These are phyloP conservation scores for Leishmania tropica DNA, from an alignment of 208 protist genomes.

Conservation along the genomic window DNA sequence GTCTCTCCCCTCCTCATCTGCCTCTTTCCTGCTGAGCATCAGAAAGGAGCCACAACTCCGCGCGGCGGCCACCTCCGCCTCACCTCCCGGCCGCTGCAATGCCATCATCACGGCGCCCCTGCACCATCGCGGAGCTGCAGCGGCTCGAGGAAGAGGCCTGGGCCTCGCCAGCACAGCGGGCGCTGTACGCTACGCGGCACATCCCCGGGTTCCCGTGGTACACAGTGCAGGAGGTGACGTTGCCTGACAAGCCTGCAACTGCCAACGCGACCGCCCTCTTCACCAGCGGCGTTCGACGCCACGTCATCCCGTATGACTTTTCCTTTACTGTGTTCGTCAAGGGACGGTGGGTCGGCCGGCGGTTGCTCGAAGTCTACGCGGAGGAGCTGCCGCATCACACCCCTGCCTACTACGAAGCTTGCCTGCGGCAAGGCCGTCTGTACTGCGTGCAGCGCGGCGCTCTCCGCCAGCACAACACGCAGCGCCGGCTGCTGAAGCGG, in stretches of 20 bases:
- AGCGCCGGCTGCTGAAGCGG: conserved; percentile 49
- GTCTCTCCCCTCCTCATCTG: not conserved
- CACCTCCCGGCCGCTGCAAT: not conserved
- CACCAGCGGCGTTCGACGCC: conserved; percentile 35
- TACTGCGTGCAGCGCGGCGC: conserved; percentile 28
- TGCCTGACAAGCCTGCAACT: not conserved
- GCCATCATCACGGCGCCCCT: not conserved
- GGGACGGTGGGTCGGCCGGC: conserved; percentile 90
- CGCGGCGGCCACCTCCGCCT: not conserved
- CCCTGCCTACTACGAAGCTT: conserved; percentile 83
- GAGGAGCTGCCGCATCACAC: conserved; percentile 88
- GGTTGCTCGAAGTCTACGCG: conserved; percentile 87
- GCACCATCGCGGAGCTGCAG: conserved; percentile 24
- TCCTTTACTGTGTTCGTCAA: conserved; percentile 92
- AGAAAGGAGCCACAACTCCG: not conserved
- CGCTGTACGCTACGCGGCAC: conserved; percentile 63
- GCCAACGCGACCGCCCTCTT: conserved; percentile 6
- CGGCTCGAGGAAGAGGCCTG: conserved; percentile 64
- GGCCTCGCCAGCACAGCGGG: conserved; percentile 28
- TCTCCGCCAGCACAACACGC: conserved; percentile 36
- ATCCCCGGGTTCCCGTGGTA: conserved; percentile 82
- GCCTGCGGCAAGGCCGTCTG: conserved; percentile 78
- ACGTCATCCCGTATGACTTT: conserved; percentile 92
- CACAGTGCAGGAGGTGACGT: conserved; percentile 37
- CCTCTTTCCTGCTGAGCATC: not conserved